Base-by-base conservation (phyloP, 768 basidiomycete species). In the Leucocoprinus leucothites region DNA sequence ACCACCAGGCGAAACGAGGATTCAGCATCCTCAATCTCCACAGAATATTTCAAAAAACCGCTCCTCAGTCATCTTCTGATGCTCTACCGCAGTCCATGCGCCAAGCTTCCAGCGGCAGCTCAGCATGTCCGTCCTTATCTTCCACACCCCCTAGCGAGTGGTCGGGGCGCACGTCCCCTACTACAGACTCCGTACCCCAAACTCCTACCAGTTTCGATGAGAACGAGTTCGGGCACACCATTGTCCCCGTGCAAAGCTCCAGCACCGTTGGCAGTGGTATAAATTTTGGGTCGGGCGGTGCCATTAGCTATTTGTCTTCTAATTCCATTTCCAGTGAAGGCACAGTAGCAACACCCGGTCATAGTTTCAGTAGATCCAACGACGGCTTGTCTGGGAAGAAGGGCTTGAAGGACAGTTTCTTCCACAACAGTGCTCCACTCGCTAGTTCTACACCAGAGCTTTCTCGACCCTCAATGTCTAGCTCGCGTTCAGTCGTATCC, bases 21-120 rank as follows among this genome's bases (percentile, higher is more conserved):
- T 74, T 76, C 56, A 76, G 75, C 26, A 67, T 66, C 57, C 65
- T 72, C 52, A 73, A 65, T 44, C 59, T 78, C 35, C 69, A 70
- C 31, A 74, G 67, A 40, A 58, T 76, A 3, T 78, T 78, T 35
- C 63, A 46, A 56, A 61, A 21, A 44, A 31, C 54, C 19, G 21
- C 44, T 21, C 56, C 48, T 38, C 48, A 22, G 46, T 1, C 45
- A 46, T 13, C 45, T 47, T 57, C 47, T 25, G 18, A 40, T 44
- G 18, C 47, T 34, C 45, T 19, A 40, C 53, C n/a, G 24, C 53
- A 11, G 43, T 22, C 44, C 49, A 48, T 18, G n/a, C 57, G 48
- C 46, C 60, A 38, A 44, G 50, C 38, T 40, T 51, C 52, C 48
- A 50, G 44, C 44, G 24, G 44, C 14, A 51, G 35, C 45, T 59